These are phyloP conservation scores for Hypoxylon rickii DNA, from an alignment of 495 filamentous ascomycete species.

Conservation along the genomic window DNA sequence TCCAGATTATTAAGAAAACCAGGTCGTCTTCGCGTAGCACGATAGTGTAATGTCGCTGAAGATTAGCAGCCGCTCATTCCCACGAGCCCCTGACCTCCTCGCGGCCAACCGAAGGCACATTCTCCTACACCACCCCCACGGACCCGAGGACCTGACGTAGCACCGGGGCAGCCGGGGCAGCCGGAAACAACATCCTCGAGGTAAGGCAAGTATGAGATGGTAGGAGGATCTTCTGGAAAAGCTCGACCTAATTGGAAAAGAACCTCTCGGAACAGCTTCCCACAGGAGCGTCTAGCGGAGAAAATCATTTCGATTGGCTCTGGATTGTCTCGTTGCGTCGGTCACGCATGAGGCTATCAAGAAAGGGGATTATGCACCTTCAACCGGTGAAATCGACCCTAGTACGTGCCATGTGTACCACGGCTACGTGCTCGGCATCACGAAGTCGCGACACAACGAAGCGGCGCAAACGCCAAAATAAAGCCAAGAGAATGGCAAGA, in stretches of 20 bases:
- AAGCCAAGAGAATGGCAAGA: too few species aligned
- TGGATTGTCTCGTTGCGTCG: neutral
- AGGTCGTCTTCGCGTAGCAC: too few species aligned
- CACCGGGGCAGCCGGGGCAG: conserved; percentile 10
- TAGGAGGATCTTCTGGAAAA: conserved; percentile 6
- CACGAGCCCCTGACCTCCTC: too few species aligned
- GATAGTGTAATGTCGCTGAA: too few species aligned
- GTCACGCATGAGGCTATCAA: conserved; percentile 24
- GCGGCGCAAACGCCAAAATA: neutral
- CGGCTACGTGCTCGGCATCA: conserved; percentile 3
- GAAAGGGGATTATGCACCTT: conserved; percentile 8
- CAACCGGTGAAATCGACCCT: conserved; percentile 23
- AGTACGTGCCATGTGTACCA: conserved; percentile 1
- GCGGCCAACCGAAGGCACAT: conserved; percentile 5
- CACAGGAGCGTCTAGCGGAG: conserved; percentile 4
- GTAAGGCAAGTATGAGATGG: conserved; percentile 26
- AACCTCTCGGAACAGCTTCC: conserved; percentile 21
- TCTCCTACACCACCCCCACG: conserved; percentile 21
- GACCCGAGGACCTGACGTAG: conserved; percentile 26
- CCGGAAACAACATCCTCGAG: conserved; percentile 18
- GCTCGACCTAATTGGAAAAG: conserved; percentile 17
- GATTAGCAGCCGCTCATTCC: conserved; percentile 2
- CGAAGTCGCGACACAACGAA: neutral
- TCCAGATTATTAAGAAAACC: conserved; percentile 2
- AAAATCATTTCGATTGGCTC: conserved; percentile 8